Conservation (phyloP, 2,329 filamentous ascomycete genomes). For the Trichoderma sp. region DNA sequence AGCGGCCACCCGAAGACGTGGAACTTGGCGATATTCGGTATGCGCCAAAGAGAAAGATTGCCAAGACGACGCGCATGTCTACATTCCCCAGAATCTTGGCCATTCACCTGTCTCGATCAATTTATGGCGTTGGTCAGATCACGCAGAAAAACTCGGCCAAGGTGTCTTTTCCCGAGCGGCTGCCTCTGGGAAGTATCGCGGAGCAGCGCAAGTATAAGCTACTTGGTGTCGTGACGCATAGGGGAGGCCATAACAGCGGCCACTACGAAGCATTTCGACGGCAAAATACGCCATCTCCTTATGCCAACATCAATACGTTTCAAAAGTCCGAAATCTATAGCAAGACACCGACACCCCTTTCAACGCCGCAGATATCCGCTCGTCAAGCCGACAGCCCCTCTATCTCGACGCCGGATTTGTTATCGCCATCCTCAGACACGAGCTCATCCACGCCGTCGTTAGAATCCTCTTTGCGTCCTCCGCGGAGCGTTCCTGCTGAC, state of each 20-base stretch:
- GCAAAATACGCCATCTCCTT: constrained; percentile 77
- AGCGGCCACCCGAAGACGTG: constrained; percentile 71
- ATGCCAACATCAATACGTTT: constrained; percentile 79
- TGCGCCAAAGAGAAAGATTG: constrained; percentile 81
- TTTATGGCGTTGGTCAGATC: constrained; percentile 74
- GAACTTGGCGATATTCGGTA: constrained; percentile 71
- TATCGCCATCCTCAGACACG: constrained; percentile 41
- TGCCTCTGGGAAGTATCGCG: constrained; percentile 78
- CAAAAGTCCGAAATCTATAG: constrained; percentile 74
- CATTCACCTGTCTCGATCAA: constrained; percentile 89
- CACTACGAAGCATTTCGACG: constrained; percentile 96
- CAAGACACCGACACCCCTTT: constrained; percentile 55
- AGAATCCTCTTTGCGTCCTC: constrained; percentile 36
- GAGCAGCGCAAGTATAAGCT: constrained; percentile 80
- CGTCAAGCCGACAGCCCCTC: constrained; percentile 45
- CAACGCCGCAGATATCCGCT: constrained; percentile 50
- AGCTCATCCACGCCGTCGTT: constrained; percentile 43
- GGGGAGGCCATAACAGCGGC: constrained; percentile 91
- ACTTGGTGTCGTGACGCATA: constrained; percentile 86
- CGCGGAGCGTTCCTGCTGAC: constrained; percentile 39
- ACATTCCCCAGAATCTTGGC: constrained; percentile 86
- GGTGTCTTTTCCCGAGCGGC: constrained; percentile 84
- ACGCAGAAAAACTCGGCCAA: constrained; percentile 95
- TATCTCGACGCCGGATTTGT: constrained; percentile 51
- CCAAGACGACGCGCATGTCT: constrained; percentile 84